Evolutionary conservation across 768 basidiomycete genomes (phyloP), one percentile per base, ranked within the genome.

Genomic region (Russula olivacea): DNA sequence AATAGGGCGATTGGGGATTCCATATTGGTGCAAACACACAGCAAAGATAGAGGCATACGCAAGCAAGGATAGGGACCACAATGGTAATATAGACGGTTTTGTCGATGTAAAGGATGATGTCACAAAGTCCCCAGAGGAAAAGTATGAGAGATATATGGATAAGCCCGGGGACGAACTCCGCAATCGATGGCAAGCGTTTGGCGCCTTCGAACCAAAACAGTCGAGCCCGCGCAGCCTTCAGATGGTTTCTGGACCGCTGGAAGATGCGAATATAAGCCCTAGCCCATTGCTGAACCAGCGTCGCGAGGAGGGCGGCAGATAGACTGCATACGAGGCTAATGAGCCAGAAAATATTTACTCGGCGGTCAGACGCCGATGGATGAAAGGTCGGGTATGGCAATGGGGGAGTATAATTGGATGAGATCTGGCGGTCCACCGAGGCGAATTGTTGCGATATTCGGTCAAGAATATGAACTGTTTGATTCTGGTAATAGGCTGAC

Each of bases 271-370:
- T 51, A 59, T 79, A 79, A 36, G 75, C 73, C 19, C 76, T 73
- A 1, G 77, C 71, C 82, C 82, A 83, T 61, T 80, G 79, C 66
- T 82, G 77, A 32, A 80, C 76, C 3, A 83, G 67, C n/a, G 78
- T 81, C 12, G 79, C 79, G 9, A 70, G 62, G 25, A 81, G 72
- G 59, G 77, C 79, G 32, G 77, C 75, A 1, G 72, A 71, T 7
- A 83, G 72, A 62, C 79, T 80, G 55, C 78, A 70, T 19, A 69
- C 59, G 8, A 74, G 68, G 48, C 67, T 68, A 7, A 63, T 50
- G 64, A 81, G 79, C 77, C 77, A 81, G 8, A 76, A 69, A 0
- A 66, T 66, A 63, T 82, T 81, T 19, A 73, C 67, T 61, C 76
- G 76, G 36, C 77, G 62, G 4, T 76, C 68, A 25, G 76, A 74